Conservation (phyloP, 805 yeast genomes). For the Starmerella etchellsii region DNA sequence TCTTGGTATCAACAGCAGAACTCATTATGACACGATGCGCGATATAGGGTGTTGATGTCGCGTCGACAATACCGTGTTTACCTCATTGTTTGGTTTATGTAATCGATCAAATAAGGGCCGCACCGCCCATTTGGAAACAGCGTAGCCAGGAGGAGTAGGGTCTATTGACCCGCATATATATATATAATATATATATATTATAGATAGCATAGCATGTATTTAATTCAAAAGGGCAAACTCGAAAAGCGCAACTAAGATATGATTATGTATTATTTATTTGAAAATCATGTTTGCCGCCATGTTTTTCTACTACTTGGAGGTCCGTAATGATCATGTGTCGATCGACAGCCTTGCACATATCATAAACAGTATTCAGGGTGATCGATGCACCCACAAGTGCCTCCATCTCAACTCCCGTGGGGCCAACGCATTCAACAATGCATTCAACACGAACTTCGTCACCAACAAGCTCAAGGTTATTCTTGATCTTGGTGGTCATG, state of each 20-base stretch:
- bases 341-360: slow-evolving; percentile 49
- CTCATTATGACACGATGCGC: slow-evolving; percentile 4
- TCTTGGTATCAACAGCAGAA: slow-evolving; percentile 29
- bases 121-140: neutral
- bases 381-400: slow-evolving; percentile 37
- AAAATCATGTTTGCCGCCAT: slow-evolving; percentile 35
- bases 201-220: no score
- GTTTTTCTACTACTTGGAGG: slow-evolving; percentile 31
- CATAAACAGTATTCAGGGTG: slow-evolving; percentile 38
- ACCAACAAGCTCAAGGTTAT: slow-evolving; percentile 25
- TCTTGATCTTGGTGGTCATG: slow-evolving; percentile 31
- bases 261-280: no score
- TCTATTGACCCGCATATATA: no score
- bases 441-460: slow-evolving; percentile 27
- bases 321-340: slow-evolving; percentile 33
- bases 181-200: no score
- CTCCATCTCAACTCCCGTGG: slow-evolving; percentile 50
- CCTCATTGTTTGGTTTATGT: neutral
- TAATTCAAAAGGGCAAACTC: no score
- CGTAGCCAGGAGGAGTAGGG: neutral
- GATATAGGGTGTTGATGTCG: neutral
- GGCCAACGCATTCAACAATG: slow-evolving; percentile 36
- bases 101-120: no score
- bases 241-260: no score
- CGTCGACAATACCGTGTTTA: neutral